phyloP scores from a whole-genome alignment of 1,139 yeast species.

The Kurtzmaniella quercitrusa region DNA sequence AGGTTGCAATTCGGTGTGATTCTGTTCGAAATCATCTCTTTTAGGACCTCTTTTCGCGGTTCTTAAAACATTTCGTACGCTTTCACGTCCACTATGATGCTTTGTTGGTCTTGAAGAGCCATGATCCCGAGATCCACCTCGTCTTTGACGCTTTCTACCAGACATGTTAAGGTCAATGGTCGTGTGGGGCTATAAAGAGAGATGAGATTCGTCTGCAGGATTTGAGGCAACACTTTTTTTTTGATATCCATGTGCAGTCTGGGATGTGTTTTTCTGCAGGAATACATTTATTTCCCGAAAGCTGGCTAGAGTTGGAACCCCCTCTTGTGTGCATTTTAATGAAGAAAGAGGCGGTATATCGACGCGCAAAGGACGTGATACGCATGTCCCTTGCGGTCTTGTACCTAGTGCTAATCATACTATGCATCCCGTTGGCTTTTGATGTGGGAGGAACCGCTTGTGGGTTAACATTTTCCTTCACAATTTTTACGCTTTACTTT shows the following conservation, averaged over 20 bases:
- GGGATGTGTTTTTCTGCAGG: background rate
- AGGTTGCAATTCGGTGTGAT: conserved; percentile 14
- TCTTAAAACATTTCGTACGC: conserved; percentile 55
- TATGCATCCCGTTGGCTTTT: conserved; percentile 91
- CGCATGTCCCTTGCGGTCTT: conserved; percentile 47
- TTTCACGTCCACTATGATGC: conserved; percentile 54
- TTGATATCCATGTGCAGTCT: background rate
- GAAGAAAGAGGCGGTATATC: background rate
- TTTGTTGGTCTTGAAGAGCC: conserved; percentile 11
- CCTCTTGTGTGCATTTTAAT: background rate
- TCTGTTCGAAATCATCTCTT: conserved; percentile 7
- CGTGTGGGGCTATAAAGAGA: background rate
- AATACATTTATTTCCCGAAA: background rate
- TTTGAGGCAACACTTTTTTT: background rate
- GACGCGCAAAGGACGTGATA: conserved; percentile 5
- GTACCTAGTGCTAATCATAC: conserved; percentile 63
- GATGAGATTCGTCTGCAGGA: background rate
- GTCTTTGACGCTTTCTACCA: conserved; percentile 6
- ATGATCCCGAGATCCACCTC: background rate
- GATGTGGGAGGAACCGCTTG: conserved; percentile 90
- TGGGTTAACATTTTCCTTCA: conserved; percentile 82
- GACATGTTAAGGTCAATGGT: conserved; percentile 3
- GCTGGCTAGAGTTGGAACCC: background rate
- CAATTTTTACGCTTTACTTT: conserved; percentile 66
- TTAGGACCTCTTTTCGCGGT: conserved; percentile 37